Percentiles rank a stretch among this genome's conserved stretches.
phyloP scores from a whole-genome alignment of 208 protist genomes.

The Acanthamoeba triangularis region DNA sequence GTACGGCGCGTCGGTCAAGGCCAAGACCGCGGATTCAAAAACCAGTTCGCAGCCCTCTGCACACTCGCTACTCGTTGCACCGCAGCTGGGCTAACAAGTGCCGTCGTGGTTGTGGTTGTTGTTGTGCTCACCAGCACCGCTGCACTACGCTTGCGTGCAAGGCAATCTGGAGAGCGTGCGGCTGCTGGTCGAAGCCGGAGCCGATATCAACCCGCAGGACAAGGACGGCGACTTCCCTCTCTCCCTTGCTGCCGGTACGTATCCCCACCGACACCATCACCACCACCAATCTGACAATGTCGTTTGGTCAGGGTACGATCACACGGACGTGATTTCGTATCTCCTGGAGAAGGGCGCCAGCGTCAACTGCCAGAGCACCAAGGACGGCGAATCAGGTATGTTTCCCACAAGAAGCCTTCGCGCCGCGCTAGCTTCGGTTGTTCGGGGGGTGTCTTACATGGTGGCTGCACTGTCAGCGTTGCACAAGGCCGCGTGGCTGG shows the following conservation, averaged over 20 bases:
- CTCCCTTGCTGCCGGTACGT: not conserved
- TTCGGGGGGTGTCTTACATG: not conserved
- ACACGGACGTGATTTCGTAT: slow-evolving; percentile 24
- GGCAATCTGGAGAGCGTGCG: slow-evolving; percentile 6
- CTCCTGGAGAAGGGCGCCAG: slow-evolving; percentile 1
- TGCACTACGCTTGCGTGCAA: slow-evolving; percentile 39
- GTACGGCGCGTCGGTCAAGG: slow-evolving; percentile 14
- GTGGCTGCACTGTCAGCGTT: not conserved
- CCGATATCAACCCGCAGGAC: slow-evolving; percentile 43
- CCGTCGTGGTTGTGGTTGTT: no score
- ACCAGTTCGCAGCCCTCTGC: not conserved
- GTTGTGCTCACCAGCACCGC: not conserved
- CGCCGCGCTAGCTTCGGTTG: no score
- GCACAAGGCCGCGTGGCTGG: slow-evolving; percentile 65
- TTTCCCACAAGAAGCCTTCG: not conserved
- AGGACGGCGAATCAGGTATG: slow-evolving; percentile 53
- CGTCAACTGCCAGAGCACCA: slow-evolving; percentile 7
- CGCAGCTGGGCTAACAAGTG: not conserved
- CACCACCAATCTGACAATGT: no score
- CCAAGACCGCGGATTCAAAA: not conserved
- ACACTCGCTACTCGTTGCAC: not conserved
- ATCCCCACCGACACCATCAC: not conserved
- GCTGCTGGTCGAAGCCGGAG: slow-evolving; percentile 35
- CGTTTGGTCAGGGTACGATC: not conserved
- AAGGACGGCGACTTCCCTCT: slow-evolving; percentile 43